These are phyloP conservation scores for Cystobasidium tubakii DNA, from an alignment of 768 basidiomycete species.

Conservation along the genomic window DNA sequence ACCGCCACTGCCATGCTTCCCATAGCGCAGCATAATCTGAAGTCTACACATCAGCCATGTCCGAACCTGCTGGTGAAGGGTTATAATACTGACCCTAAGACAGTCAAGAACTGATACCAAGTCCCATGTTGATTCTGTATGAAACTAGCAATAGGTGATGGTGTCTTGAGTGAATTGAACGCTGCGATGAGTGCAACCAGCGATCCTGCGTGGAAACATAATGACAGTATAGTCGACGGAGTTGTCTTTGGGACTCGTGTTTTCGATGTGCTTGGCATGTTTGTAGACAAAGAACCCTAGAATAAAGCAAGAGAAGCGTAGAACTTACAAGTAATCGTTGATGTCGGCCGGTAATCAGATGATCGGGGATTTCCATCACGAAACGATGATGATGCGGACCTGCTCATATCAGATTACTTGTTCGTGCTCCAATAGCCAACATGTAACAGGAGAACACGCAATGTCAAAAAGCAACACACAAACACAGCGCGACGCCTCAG, in stretches of 20 bases:
- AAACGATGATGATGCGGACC: not conserved
- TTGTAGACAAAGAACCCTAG: too few species aligned
- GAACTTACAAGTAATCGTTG: not conserved
- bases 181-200: constrained; percentile 8
- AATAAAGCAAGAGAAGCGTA: not conserved
- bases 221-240: constrained; percentile 1
- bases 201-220: constrained; percentile 21
- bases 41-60: too few species aligned
- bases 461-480: not conserved
- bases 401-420: not conserved
- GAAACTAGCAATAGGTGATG: constrained; percentile 2
- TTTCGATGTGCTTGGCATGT: not conserved
- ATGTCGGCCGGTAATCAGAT: too few species aligned
- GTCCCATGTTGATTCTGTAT: constrained; percentile 11
- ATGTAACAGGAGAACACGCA: not conserved
- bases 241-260: constrained; percentile 24
- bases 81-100: constrained; percentile 28
- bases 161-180: constrained; percentile 23
- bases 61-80: too few species aligned
- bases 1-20: constrained; percentile 38
- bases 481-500: constrained; percentile 14
- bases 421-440: not conserved
- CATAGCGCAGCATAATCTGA: constrained; percentile 37
- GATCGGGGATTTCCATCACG: not conserved
- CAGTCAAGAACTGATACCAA: constrained; percentile 33